Evolutionary conservation across 2,329 filamentous ascomycete species (phyloP).

Genomic region (Fusarium sp.): DNA sequence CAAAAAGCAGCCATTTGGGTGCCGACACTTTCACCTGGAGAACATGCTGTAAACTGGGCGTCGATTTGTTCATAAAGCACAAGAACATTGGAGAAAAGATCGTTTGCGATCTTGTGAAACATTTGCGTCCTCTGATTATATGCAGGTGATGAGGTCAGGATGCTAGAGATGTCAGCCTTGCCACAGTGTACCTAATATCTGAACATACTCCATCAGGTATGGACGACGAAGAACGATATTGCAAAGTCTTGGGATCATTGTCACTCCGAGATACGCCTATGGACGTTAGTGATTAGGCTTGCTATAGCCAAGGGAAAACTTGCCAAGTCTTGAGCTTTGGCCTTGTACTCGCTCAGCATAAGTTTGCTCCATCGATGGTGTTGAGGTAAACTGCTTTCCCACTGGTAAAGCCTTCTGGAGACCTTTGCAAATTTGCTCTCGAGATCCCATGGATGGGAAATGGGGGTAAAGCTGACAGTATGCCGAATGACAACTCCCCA

Average conservation of each 20-base stretch:
- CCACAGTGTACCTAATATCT: background rate
- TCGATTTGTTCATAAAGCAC: slow-evolving; percentile 62
- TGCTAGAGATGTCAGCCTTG: slow-evolving; percentile 47
- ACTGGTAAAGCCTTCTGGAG: slow-evolving; percentile 56
- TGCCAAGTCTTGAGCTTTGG: slow-evolving; percentile 62
- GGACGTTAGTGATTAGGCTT: slow-evolving; percentile 8
- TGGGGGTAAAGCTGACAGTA: slow-evolving; percentile 58
- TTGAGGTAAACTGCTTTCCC: slow-evolving; percentile 60
- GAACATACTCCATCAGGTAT: slow-evolving; percentile 62
- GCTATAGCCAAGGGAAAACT: slow-evolving; percentile 12
- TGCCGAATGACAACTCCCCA: slow-evolving; percentile 65
- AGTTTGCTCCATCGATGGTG: slow-evolving; percentile 60
- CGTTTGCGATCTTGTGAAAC: slow-evolving; percentile 57
- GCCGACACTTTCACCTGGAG: slow-evolving; percentile 60
- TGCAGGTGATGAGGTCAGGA: slow-evolving; percentile 55
- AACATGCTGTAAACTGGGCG: slow-evolving; percentile 60
- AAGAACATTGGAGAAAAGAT: slow-evolving; percentile 62
- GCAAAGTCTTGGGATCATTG: slow-evolving; percentile 65
- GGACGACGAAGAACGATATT: slow-evolving; percentile 66
- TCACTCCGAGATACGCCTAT: slow-evolving; percentile 65
- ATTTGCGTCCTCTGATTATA: slow-evolving; percentile 52
- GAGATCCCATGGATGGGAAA: slow-evolving; percentile 58
- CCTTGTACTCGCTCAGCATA: slow-evolving; percentile 58
- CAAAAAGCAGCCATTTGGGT: slow-evolving; percentile 67
- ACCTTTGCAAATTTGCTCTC: slow-evolving; percentile 61